A percentile compares a stretch with the other conserved stretches of the same genome.
phyloP scores from a whole-genome alignment of 441 rosid species.

The Syzygium syzygioides region DNA sequence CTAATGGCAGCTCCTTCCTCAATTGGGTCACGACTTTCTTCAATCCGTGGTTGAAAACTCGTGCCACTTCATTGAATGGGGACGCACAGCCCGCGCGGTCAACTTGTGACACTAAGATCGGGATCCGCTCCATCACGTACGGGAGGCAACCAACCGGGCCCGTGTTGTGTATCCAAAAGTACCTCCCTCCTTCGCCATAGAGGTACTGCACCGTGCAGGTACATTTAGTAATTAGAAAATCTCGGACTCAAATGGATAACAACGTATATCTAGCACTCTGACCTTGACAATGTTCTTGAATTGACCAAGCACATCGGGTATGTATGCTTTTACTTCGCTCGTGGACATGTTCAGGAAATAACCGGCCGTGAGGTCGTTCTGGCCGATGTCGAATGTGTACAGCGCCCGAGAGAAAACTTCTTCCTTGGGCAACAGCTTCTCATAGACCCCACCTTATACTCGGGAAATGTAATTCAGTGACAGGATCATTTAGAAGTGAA shows the following conservation, averaged over 20 bases:
- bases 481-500: neutral
- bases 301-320: slow-evolving; percentile 50
- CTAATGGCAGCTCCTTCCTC: slow-evolving; percentile 32
- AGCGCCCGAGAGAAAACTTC: slow-evolving; percentile 51
- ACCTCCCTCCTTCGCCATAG: slow-evolving; percentile 49
- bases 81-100: slow-evolving; percentile 52
- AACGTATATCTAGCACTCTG: neutral
- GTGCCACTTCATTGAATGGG: slow-evolving; percentile 52
- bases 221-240: neutral
- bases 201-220: slow-evolving; percentile 22
- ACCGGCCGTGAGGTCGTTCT: slow-evolving; percentile 68
- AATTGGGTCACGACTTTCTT: slow-evolving; percentile 22
- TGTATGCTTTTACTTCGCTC: slow-evolving; percentile 48
- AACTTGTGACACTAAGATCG: slow-evolving; percentile 27
- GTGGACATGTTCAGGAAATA: slow-evolving; percentile 48
- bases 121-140: slow-evolving; percentile 38
- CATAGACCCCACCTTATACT: slow-evolving; percentile 37
- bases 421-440: slow-evolving; percentile 43
- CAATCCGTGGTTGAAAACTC: slow-evolving; percentile 27
- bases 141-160: slow-evolving; percentile 76
- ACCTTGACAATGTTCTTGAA: slow-evolving; percentile 43
- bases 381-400: slow-evolving; percentile 79
- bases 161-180: slow-evolving; percentile 78
- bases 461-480: neutral
- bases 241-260: neutral